Conservation (phyloP, 2,329 filamentous ascomycete species). For the Cladophialophora chaetospira region DNA sequence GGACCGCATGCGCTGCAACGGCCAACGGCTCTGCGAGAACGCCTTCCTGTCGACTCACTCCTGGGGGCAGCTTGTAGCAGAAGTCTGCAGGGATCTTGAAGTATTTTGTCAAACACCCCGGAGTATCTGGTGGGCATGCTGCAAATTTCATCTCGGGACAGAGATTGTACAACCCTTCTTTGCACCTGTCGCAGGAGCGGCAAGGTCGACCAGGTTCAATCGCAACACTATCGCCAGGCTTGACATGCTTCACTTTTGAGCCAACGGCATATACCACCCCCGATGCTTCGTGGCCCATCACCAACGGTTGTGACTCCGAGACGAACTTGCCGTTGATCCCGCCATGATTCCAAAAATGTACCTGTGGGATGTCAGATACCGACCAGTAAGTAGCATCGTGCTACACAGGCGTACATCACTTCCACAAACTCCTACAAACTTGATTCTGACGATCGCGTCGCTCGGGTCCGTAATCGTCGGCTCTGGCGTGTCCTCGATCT, state of each 20-base stretch:
- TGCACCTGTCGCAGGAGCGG: slow-evolving; percentile 40
- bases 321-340: slow-evolving; percentile 39
- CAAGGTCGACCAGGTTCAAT: slow-evolving; percentile 44
- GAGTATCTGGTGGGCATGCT: slow-evolving; percentile 41
- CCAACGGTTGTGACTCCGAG: slow-evolving; percentile 33
- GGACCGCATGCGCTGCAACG: slow-evolving; percentile 50
- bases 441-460: slow-evolving; percentile 48
- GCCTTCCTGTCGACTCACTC: slow-evolving; percentile 45
- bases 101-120: slow-evolving; percentile 44
- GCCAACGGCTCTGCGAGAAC: slow-evolving; percentile 53
- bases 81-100: slow-evolving; percentile 44
- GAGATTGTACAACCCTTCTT: slow-evolving; percentile 45
- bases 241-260: slow-evolving; percentile 31
- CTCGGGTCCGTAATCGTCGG: slow-evolving; percentile 41
- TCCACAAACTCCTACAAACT: slow-evolving; percentile 49
- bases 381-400: no score
- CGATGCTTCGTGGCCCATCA: slow-evolving; percentile 41
- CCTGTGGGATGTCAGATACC: slow-evolving; percentile 30
- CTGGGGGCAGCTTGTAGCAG: slow-evolving; percentile 42
- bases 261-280: slow-evolving; percentile 35
- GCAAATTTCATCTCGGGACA: slow-evolving; percentile 46
- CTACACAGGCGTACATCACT: slow-evolving; percentile 42
- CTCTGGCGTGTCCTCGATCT: slow-evolving; percentile 42
- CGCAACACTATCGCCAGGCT: slow-evolving; percentile 39
- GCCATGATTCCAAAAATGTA: slow-evolving; percentile 46